Base-by-base conservation (phyloP, 2,329 filamentous ascomycete genomes). In the Berkeleyomyces basicola region DNA sequence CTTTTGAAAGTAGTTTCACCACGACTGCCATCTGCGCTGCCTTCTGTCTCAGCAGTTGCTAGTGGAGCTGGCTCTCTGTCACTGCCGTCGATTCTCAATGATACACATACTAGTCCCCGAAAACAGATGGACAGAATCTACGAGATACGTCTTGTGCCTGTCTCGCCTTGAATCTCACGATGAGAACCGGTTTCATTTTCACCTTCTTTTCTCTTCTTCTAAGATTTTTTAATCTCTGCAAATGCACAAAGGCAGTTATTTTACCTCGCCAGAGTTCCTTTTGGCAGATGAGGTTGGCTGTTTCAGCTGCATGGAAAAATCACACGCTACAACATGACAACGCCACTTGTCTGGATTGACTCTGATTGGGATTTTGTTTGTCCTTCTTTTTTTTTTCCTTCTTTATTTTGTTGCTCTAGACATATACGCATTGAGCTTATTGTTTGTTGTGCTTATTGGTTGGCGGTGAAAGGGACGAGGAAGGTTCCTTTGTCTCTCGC, bases 1-100 rank as follows among this genome's bases (percentile, higher is more conserved):
- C 57, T 64, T 96, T 70, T 43, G 44, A 44, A 47, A 6, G 40
- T 47, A 6, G 44, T 31, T 36, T 43, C 42, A 44, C 58, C 58
- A 42, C 58, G 7, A 10, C 57, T 59, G 14, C 58, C 58, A 2
- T 31, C 53, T 31, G 55, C 51, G 33, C 36, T 64, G 42, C 58
- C 62, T 9, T 61, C 62, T 1, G 62, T 61, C 3, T 37, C 62
- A 10, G 43, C 55, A 37, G 31, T 47, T 31, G 49, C 58, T 4
- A 46, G 58, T 42, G 62, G 47, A 4, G 40, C 39, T 23, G 62
- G 49, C 7, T 60, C 62, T 14, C 42, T 64, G 47, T 51, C 62
- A 16, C 51, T 64, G 31, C 62, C 62, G 7, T 44, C 62, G 33
- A 57, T 64, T 55, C 11, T 55, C 31, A 55, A 55, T 14, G 49